Conservation (phyloP, 2,329 filamentous ascomycete species). For the Colletotrichum aenigma region DNA sequence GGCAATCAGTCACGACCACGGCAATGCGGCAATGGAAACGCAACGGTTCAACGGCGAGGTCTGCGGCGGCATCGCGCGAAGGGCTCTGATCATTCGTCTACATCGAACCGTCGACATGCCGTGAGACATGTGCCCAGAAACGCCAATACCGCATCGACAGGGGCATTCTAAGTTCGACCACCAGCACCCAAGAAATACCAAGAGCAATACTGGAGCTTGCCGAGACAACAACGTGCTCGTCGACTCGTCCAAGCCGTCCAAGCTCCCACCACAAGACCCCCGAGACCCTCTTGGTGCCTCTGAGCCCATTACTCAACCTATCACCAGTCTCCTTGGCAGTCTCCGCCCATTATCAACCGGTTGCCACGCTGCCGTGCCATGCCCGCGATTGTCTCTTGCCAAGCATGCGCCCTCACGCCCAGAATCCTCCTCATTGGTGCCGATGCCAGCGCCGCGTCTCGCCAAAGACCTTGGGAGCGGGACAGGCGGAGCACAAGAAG, state of each 20-base stretch:
- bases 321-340: slow-evolving; percentile 15
- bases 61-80: not conserved
- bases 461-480: slow-evolving; percentile 11
- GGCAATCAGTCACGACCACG: not conserved
- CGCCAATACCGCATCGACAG: slow-evolving; percentile 16
- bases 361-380: slow-evolving; percentile 20
- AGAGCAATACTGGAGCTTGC: slow-evolving; percentile 1
- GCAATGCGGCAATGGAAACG: not conserved
- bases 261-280: not conserved
- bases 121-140: slow-evolving; percentile 15
- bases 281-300: not conserved
- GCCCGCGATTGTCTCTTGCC: slow-evolving; percentile 19
- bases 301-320: not conserved
- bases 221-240: slow-evolving; percentile 2
- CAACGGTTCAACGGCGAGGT: not conserved
- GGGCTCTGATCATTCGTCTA: not conserved
- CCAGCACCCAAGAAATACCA: not conserved
- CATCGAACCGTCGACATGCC: not conserved
- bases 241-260: not conserved
- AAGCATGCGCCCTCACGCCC: slow-evolving; percentile 14
- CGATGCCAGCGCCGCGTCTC: slow-evolving; percentile 3
- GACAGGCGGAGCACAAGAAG: slow-evolving; percentile 21
- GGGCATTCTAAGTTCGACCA: not conserved
- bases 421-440: slow-evolving; percentile 14
- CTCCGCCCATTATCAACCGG: slow-evolving; percentile 17